Percentiles rank a stretch among this genome's conserved stretches.
Evolutionary conservation across 208 protist species (phyloP).

Genomic region (Herpetomonas samuelpessoai): DNA sequence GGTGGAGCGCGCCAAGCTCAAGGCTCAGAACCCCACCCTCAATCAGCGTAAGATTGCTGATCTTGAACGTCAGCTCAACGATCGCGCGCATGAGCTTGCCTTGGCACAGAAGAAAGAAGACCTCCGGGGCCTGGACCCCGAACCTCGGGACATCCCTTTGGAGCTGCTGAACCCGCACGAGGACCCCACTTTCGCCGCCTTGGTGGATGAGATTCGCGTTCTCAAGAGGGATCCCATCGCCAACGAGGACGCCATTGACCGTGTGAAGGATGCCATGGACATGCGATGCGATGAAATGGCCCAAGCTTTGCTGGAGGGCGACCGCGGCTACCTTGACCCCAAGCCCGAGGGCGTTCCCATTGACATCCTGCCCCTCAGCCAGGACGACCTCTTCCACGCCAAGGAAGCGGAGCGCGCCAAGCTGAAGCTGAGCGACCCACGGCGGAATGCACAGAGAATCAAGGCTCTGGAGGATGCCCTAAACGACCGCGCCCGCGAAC

Average conservation of each 20-base stretch:
- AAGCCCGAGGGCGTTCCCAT: constrained; percentile 27
- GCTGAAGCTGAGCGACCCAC: constrained; percentile 37
- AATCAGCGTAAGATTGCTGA: constrained; percentile 32
- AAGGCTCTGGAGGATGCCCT: constrained; percentile 44
- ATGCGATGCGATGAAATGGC: constrained; percentile 24
- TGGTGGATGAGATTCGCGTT: constrained; percentile 33
- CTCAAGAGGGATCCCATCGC: constrained; percentile 30
- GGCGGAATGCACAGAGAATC: constrained; percentile 18
- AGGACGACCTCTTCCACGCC: constrained; percentile 33
- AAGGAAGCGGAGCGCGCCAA: constrained; percentile 53
- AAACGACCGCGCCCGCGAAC: constrained; percentile 55
- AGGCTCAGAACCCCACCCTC: constrained; percentile 23
- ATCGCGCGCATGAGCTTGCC: constrained; percentile 52
- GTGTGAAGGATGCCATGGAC: constrained; percentile 32
- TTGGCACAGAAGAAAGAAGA: constrained; percentile 40
- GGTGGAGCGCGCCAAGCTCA: constrained; percentile 42
- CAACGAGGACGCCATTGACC: constrained; percentile 28
- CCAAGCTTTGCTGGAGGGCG: constrained; percentile 12
- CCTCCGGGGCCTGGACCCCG: constrained; percentile 34
- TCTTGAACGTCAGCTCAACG: constrained; percentile 57
- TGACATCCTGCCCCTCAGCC: constrained; percentile 19
- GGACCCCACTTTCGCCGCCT: constrained; percentile 23
- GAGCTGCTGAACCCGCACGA: constrained; percentile 36
- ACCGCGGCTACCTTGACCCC: constrained; percentile 36
- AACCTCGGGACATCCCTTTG: constrained; percentile 48